Conservation (phyloP, 1,284 basidiomycete species). For the Irpex sp. region DNA sequence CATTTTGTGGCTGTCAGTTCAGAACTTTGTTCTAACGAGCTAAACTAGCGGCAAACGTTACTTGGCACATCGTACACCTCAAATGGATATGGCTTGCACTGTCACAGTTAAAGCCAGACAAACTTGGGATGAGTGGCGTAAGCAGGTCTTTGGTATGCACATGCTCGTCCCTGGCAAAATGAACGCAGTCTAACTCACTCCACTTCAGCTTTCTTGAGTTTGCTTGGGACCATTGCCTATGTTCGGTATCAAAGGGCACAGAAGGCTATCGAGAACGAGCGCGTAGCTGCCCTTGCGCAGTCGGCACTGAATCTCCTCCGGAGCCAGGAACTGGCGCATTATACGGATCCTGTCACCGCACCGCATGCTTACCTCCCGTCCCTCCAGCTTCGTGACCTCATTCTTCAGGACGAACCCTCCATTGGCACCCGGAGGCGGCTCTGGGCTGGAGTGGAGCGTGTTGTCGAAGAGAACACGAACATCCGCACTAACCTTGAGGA, state of each 20-base stretch:
- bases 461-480: conserved; percentile 95
- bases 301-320: conserved; percentile 79
- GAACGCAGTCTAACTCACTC: neutral
- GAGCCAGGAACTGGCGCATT: conserved; percentile 84
- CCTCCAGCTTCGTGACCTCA: conserved; percentile 86
- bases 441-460: conserved; percentile 84
- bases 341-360: conserved; percentile 78
- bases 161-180: neutral
- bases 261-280: conserved; percentile 61
- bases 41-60: conserved; percentile 63
- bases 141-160: conserved; percentile 60
- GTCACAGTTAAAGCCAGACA: conserved; percentile 67
- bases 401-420: conserved; percentile 82
- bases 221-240: conserved; percentile 20
- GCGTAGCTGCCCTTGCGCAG: conserved; percentile 75
- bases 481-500: conserved; percentile 89
- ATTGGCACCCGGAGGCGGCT: conserved; percentile 64
- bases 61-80: conserved; percentile 72
- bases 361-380: conserved; percentile 85
- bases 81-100: conserved; percentile 70
- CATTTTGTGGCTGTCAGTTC: conserved; percentile 7
- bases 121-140: conserved; percentile 68
- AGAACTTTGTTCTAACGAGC: conserved; percentile 2
- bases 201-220: conserved; percentile 21
- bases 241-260: conserved; percentile 41